phyloP scores from a whole-genome alignment of 805 yeast species.

The Spathaspora passalidarum region DNA sequence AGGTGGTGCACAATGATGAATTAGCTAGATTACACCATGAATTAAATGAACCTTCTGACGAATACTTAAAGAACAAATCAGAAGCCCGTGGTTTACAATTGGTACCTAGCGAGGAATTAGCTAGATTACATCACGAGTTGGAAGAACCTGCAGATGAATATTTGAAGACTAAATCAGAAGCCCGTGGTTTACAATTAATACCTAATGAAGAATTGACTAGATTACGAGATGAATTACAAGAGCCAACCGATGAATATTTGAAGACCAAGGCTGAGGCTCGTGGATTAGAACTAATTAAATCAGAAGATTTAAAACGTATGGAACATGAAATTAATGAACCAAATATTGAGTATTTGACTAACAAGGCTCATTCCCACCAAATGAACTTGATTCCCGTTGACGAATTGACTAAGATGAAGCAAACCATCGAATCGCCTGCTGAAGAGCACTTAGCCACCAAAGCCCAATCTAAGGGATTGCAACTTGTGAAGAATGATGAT shows the following conservation, averaged over 20 bases:
- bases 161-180: neutral
- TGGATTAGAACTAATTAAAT: conserved; percentile 5
- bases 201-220: conserved; percentile 18
- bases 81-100: conserved; percentile 17
- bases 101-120: conserved; percentile 10
- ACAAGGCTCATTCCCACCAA: neutral
- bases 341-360: conserved; percentile 11
- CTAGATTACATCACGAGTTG: conserved; percentile 8
- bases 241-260: conserved; percentile 24
- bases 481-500: conserved; percentile 8
- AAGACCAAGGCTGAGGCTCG: conserved; percentile 23
- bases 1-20: conserved; percentile 8
- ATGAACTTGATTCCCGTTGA: conserved; percentile 10
- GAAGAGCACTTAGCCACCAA: conserved; percentile 11
- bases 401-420: conserved; percentile 9
- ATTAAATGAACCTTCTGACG: conserved; percentile 8
- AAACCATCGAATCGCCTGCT: conserved; percentile 19
- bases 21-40: conserved; percentile 11
- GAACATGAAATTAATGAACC: no score
- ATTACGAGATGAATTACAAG: conserved; percentile 14
- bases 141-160: conserved; percentile 17
- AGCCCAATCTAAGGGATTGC: neutral
- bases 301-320: no score
- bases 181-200: conserved; percentile 9
- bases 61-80: conserved; percentile 17